Evolutionary conservation across 345 rosid species (phyloP).

Genomic region (Salix purpurea): DNA sequence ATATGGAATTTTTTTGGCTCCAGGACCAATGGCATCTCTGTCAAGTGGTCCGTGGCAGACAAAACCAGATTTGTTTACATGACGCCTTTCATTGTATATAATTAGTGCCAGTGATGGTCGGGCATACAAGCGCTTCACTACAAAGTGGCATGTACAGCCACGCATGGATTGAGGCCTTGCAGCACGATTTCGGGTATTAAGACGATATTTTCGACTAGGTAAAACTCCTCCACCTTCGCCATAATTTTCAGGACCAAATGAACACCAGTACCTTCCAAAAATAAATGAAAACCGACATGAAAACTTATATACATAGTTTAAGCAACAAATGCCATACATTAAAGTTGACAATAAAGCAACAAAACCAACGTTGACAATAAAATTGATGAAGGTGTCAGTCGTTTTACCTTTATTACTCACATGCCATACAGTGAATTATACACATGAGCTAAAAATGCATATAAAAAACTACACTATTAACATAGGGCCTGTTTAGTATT

Average conservation of each 20-base stretch:
- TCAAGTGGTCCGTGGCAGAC: slow-evolving; percentile 92
- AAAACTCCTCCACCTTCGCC: slow-evolving; percentile 87
- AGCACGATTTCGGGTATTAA: slow-evolving; percentile 76
- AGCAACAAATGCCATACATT: not conserved
- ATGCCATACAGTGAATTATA: too few species aligned
- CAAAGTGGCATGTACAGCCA: slow-evolving; percentile 86
- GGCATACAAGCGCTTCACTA: slow-evolving; percentile 74
- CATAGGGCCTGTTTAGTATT: too few species aligned
- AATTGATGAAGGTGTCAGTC: not conserved
- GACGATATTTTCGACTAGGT: slow-evolving; percentile 82
- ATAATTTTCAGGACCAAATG: slow-evolving; percentile 97
- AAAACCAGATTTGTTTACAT: slow-evolving; percentile 80
- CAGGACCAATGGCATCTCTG: slow-evolving; percentile 92
- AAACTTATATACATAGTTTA: not conserved
- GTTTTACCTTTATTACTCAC: too few species aligned
- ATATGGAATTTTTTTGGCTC: slow-evolving; percentile 88
- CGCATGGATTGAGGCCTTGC: slow-evolving; percentile 99
- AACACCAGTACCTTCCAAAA: slow-evolving; percentile 75
- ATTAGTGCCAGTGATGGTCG: slow-evolving; percentile 74
- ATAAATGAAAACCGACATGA: not conserved
- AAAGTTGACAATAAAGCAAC: not conserved
- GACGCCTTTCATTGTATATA: slow-evolving; percentile 73
- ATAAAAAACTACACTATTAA: too few species aligned
- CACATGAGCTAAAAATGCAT: too few species aligned
- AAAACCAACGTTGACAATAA: not conserved